A percentile compares a stretch with the other conserved stretches of the same genome.
Evolutionary conservation across 768 basidiomycete species (phyloP).

Genomic region (Leccinum truebloodii): DNA sequence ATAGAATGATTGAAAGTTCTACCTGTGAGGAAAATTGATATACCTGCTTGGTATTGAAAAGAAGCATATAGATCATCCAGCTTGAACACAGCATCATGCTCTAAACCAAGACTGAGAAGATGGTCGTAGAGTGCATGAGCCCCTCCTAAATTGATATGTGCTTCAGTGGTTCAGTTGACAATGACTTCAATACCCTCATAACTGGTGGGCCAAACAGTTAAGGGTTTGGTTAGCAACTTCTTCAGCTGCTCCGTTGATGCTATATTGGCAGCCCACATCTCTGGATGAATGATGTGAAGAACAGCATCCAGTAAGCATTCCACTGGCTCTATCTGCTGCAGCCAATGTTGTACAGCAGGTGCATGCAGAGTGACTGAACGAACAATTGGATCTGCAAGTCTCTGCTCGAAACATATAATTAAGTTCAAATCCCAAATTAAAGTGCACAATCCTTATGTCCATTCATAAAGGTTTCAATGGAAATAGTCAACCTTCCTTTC

Average conservation of each 20-base stretch:
- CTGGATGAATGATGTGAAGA: neutral
- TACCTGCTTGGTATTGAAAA: neutral
- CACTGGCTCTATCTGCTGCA: neutral
- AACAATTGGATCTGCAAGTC: neutral
- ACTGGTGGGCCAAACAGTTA: neutral
- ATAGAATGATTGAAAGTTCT: neutral
- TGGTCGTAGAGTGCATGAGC: neutral
- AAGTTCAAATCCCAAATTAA: too few relatives aligned
- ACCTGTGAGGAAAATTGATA: neutral
- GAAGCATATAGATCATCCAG: neutral
- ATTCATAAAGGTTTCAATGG: neutral
- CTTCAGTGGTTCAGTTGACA: neutral
- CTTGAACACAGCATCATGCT: neutral
- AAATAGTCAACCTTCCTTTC: neutral
- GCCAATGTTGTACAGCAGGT: neutral
- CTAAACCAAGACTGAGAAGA: too few relatives aligned
- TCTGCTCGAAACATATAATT: neutral
- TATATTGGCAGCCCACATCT: neutral
- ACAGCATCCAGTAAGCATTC: neutral
- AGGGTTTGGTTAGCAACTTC: neutral
- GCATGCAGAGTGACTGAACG: neutral
- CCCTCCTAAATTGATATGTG: neutral
- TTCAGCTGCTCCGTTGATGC: neutral
- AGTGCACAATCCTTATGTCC: too few relatives aligned
- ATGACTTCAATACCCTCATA: neutral